These are phyloP conservation scores for Melocanna baccifera DNA, from an alignment of 176 grass and related monocot species.

Conservation along the genomic window DNA sequence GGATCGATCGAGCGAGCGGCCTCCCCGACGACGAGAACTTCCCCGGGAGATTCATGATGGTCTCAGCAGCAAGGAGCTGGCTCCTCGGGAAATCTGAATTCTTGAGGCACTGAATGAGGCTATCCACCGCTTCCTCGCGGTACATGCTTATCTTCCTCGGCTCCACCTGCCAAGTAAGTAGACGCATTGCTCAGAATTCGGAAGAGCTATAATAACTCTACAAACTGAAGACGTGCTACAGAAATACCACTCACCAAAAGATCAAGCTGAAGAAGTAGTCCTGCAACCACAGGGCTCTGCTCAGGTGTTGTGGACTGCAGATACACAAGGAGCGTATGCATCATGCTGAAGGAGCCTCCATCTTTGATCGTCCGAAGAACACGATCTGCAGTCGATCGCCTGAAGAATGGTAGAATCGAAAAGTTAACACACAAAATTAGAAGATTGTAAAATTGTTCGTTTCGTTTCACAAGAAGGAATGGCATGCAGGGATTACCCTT, in stretches of 20 bases:
- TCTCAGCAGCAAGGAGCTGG: slow-evolving; percentile 67
- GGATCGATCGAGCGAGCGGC: slow-evolving; percentile 45
- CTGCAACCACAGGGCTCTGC: slow-evolving; percentile 48
- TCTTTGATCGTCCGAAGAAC: slow-evolving; percentile 54
- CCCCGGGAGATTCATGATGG: slow-evolving; percentile 51
- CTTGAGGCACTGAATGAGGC: slow-evolving; percentile 52
- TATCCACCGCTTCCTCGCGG: slow-evolving; percentile 58
- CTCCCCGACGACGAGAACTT: slow-evolving; percentile 68
- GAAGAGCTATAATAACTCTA: not conserved
- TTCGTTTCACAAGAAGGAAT: not conserved
- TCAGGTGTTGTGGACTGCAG: slow-evolving; percentile 50
- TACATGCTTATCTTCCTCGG: slow-evolving; percentile 77
- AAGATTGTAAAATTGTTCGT: not conserved
- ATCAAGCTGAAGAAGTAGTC: slow-evolving; percentile 72
- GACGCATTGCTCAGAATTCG: not conserved
- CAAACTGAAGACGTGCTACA: not conserved
- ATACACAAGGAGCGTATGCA: slow-evolving; percentile 65
- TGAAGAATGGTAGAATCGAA: not conserved
- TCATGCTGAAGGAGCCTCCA: slow-evolving; percentile 54
- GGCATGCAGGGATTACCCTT: slow-evolving; percentile 19
- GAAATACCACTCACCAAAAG: slow-evolving; percentile 35
- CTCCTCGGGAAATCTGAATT: slow-evolving; percentile 47
- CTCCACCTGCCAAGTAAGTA: slow-evolving; percentile 33
- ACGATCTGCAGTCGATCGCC: slow-evolving; percentile 42
- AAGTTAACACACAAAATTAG: not conserved